phyloP scores from a whole-genome alignment of 225 moss, liverwort and hornwort species.

The Pleurozium schreberi region DNA sequence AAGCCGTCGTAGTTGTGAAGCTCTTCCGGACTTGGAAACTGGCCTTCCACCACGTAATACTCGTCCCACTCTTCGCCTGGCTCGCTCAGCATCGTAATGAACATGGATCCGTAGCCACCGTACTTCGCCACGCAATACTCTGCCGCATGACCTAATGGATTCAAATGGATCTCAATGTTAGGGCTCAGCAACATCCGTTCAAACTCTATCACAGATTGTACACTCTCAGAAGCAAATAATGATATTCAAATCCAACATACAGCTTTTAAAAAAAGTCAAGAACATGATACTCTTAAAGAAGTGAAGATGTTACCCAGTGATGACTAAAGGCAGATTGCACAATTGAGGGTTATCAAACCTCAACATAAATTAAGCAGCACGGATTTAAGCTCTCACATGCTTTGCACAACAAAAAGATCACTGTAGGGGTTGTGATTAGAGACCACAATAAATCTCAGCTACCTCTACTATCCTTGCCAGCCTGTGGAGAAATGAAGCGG shows the following conservation, averaged over 20 bases:
- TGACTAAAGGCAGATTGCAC: background rate
- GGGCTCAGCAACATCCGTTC: background rate
- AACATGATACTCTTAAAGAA: background rate
- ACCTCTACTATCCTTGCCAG: background rate
- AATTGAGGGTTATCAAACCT: background rate
- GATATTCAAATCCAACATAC: background rate
- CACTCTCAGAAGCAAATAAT: background rate
- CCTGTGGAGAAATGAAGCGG: background rate
- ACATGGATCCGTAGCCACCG: slow-evolving; percentile 71
- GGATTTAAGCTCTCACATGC: background rate
- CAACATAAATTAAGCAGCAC: background rate
- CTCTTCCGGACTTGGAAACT: slow-evolving; percentile 58
- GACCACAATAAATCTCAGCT: background rate
- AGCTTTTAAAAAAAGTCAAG: background rate
- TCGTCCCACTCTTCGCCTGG: slow-evolving; percentile 75
- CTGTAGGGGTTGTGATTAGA: background rate
- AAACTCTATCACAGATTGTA: background rate
- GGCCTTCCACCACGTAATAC: slow-evolving; percentile 58
- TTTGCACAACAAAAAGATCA: background rate
- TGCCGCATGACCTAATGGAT: slow-evolving; percentile 23
- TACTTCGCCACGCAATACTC: slow-evolving; percentile 43
- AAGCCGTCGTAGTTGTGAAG: slow-evolving; percentile 71
- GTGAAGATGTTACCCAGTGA: background rate
- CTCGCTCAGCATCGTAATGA: slow-evolving; percentile 56
- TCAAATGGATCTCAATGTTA: background rate